Percentiles rank a stretch among this genome's conserved stretches.
Conservation (phyloP, 2,329 filamentous ascomycete species). For the Acephala macrosclerotiorum region DNA sequence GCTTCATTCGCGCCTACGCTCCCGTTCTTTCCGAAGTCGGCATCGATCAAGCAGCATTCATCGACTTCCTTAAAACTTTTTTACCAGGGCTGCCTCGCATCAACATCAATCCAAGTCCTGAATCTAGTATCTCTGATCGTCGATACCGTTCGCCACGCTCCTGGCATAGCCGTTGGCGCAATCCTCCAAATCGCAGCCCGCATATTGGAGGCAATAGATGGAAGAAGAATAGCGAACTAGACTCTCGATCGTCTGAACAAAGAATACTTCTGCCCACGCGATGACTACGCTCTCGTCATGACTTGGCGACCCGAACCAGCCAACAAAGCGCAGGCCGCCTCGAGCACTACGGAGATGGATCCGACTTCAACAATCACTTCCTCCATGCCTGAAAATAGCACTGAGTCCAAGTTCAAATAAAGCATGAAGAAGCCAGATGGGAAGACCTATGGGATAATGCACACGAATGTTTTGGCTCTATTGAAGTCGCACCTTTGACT, state of each 20-base stretch:
- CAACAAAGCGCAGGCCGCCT: not conserved
- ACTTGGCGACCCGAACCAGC: slow-evolving; percentile 19
- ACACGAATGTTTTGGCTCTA: slow-evolving; percentile 26
- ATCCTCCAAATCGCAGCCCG: not conserved
- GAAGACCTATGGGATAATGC: slow-evolving; percentile 1
- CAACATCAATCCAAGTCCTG: slow-evolving; percentile 48
- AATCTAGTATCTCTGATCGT: slow-evolving; percentile 44
- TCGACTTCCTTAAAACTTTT: slow-evolving; percentile 56
- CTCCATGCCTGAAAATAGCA: not conserved
- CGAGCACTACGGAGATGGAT: slow-evolving; percentile 8
- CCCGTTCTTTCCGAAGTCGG: slow-evolving; percentile 52
- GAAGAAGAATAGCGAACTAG: not conserved
- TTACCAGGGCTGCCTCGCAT: slow-evolving; percentile 50
- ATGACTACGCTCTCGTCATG: slow-evolving; percentile 60
- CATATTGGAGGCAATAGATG: not conserved
- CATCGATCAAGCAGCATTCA: slow-evolving; percentile 55
- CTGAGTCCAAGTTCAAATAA: not conserved
- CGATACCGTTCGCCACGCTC: not conserved
- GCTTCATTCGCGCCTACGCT: slow-evolving; percentile 59
- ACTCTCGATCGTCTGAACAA: slow-evolving; percentile 59
- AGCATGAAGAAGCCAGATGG: not conserved
- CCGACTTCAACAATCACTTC: slow-evolving; percentile 6
- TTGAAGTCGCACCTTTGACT: slow-evolving; percentile 46
- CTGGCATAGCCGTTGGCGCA: slow-evolving; percentile 10
- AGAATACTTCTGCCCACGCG: slow-evolving; percentile 61